These are phyloP conservation scores for Oxytropis ochrocephala DNA, from an alignment of 306 rosid species.

Conservation along the genomic window DNA sequence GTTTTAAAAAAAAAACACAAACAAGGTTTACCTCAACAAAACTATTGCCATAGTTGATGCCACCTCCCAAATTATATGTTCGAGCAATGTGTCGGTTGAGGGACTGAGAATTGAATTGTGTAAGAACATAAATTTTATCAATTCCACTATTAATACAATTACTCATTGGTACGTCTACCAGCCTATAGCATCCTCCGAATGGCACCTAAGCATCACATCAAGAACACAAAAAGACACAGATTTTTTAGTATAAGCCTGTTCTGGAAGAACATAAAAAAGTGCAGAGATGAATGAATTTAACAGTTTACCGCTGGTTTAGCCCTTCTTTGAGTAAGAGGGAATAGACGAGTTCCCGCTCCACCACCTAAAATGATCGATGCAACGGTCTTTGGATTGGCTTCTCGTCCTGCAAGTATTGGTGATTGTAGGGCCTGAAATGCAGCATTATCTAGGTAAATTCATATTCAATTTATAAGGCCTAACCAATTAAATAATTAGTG, in stretches of 20 bases:
- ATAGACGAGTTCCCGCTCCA: slow-evolving; percentile 53
- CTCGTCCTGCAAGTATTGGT: slow-evolving; percentile 21
- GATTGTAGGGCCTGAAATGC: slow-evolving; percentile 40
- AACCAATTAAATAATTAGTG: not conserved
- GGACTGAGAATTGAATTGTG: slow-evolving; percentile 50
- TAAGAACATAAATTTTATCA: slow-evolving; percentile 43
- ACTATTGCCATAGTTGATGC: slow-evolving; percentile 36
- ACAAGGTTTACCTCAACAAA: slow-evolving; percentile 37
- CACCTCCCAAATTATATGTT: slow-evolving; percentile 35
- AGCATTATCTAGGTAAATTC: not conserved
- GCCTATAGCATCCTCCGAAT: slow-evolving; percentile 50
- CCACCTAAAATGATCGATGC: slow-evolving; percentile 51
- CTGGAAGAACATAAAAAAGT: not conserved
- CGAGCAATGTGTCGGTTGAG: slow-evolving; percentile 45
- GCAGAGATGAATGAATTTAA: not conserved
- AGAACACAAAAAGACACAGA: slow-evolving; percentile 14
- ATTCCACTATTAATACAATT: slow-evolving; percentile 53
- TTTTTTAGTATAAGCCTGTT: slow-evolving; percentile 9
- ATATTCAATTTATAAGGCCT: slow-evolving; percentile 5
- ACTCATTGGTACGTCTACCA: slow-evolving; percentile 51
- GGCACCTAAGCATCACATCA: slow-evolving; percentile 39
- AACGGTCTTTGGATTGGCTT: slow-evolving; percentile 38
- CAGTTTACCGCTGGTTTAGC: slow-evolving; percentile 50
- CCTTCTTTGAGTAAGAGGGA: slow-evolving; percentile 49
- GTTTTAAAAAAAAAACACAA: not conserved